A percentile compares a stretch with the other conserved stretches of the same genome.
These are phyloP conservation scores for Eutypa lata DNA, from an alignment of 2,329 filamentous ascomycete genomes.

Conservation along the genomic window DNA sequence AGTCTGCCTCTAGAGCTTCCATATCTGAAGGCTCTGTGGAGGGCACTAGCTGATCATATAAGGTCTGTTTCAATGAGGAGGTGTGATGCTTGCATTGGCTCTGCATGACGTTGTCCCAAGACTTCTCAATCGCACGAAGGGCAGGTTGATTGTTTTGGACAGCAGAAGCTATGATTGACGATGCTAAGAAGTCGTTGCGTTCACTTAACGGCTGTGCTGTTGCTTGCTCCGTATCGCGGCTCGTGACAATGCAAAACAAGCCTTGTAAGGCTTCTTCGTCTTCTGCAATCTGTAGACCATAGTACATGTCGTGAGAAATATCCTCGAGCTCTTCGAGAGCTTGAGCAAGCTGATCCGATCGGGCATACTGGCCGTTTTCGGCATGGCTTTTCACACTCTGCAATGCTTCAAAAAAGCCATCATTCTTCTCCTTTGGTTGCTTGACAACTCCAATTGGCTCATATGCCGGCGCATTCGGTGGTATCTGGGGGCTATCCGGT, in stretches of 20 bases:
- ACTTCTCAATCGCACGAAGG: slow-evolving; percentile 46
- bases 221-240: slow-evolving; percentile 19
- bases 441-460: slow-evolving; percentile 56
- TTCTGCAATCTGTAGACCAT: slow-evolving; percentile 60
- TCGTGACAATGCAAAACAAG: slow-evolving; percentile 55
- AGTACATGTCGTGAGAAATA: slow-evolving; percentile 67
- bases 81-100: slow-evolving; percentile 30
- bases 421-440: slow-evolving; percentile 40
- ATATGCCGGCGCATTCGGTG: slow-evolving; percentile 53
- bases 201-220: slow-evolving; percentile 19
- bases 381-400: slow-evolving; percentile 45
- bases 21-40: slow-evolving; percentile 8
- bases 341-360: slow-evolving; percentile 36
- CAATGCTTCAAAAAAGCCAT: slow-evolving; percentile 45
- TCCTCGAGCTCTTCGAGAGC: slow-evolving; percentile 60
- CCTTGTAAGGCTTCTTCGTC: slow-evolving; percentile 49
- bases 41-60: slow-evolving; percentile 41
- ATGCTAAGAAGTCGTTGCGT: slow-evolving; percentile 47
- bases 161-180: slow-evolving; percentile 54
- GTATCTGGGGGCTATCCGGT: slow-evolving; percentile 31
- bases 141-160: slow-evolving; percentile 65
- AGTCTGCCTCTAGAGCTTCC: slow-evolving; percentile 18
- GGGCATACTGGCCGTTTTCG: slow-evolving; percentile 16
- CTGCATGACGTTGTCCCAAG: slow-evolving; percentile 42
- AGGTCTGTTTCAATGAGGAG: slow-evolving; percentile 30